Percentiles rank a stretch among this genome's conserved stretches.
Evolutionary conservation across 129 eudicot species (phyloP).

Genomic region (Ambrosia artemisiifolia): DNA sequence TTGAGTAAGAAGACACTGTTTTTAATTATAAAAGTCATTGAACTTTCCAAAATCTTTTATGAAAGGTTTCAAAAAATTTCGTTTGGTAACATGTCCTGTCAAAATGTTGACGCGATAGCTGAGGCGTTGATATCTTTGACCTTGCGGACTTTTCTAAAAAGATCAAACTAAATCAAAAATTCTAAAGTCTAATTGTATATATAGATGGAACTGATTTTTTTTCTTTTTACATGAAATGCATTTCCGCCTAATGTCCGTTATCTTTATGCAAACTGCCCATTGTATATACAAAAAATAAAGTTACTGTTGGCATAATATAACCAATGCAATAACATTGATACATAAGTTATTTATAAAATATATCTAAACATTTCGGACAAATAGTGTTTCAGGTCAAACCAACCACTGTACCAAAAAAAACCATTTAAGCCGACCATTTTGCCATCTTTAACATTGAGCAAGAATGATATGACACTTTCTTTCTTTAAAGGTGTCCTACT

Average conservation of each 20-base stretch:
- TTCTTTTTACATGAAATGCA: background rate
- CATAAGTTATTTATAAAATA: background rate
- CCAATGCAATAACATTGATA: background rate
- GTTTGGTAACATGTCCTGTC: background rate
- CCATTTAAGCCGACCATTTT: background rate
- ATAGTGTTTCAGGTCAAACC: background rate
- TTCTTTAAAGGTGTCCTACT: slow-evolving; percentile 64
- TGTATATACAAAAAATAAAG: background rate
- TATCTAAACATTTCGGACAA: background rate
- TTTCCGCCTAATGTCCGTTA: background rate
- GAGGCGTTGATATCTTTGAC: background rate
- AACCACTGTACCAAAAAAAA: background rate
- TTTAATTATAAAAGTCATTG: background rate
- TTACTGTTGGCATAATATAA: background rate
- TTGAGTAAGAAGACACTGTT: background rate
- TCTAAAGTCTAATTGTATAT: background rate
- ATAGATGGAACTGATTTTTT: background rate
- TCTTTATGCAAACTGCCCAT: background rate
- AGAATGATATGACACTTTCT: background rate
- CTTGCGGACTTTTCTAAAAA: background rate
- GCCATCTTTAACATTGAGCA: background rate
- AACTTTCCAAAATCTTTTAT: background rate
- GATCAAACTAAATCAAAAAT: background rate
- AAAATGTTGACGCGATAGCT: background rate
- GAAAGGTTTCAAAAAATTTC: background rate